These are phyloP conservation scores for Rubia yunnanensis DNA, from an alignment of 257 asterid species.

Conservation along the genomic window DNA sequence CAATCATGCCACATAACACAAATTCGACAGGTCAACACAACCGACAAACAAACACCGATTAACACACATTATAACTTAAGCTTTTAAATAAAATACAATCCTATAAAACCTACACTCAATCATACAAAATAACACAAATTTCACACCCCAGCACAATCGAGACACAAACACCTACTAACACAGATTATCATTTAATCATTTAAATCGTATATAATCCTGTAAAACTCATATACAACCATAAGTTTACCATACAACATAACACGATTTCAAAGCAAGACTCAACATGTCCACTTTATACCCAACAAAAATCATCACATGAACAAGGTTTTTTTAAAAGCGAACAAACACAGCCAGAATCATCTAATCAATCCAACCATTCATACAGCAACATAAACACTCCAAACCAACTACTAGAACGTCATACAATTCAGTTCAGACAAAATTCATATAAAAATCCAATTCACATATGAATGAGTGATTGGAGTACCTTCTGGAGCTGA, in stretches of 20 bases:
- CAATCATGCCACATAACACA: neutral
- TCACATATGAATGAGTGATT: neutral
- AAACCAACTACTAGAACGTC: neutral
- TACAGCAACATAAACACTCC: neutral
- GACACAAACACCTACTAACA: too few species aligned
- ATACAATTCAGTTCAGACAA: neutral
- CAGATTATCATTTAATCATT: too few species aligned
- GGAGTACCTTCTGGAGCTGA: conserved; percentile 82
- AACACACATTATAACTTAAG: neutral
- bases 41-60: neutral
- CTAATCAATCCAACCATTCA: neutral
- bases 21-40: neutral
- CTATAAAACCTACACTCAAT: too few species aligned
- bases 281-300: too few species aligned
- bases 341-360: neutral
- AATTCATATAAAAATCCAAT: neutral
- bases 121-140: too few species aligned
- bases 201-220: too few species aligned
- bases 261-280: too few species aligned
- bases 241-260: too few species aligned
- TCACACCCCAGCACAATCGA: too few species aligned
- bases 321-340: neutral
- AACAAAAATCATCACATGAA: neutral
- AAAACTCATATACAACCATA: too few species aligned
- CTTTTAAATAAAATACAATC: too few species aligned